phyloP scores from a whole-genome alignment of 2,329 filamentous ascomycete genomes.

The Aspergillus sp. region DNA sequence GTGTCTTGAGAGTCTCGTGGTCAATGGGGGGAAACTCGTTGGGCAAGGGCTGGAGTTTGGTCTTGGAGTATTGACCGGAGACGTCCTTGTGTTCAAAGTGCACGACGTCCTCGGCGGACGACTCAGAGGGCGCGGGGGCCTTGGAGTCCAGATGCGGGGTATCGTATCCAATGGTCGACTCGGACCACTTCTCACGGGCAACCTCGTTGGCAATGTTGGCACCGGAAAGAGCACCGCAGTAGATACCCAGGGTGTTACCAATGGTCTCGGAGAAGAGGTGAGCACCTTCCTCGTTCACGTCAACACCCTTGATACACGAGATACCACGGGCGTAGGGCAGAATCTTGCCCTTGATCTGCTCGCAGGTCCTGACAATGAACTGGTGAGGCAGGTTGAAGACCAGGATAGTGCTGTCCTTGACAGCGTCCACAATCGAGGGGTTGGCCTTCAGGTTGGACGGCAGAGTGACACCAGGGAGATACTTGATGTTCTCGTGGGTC shows the following conservation, averaged over 20 bases:
- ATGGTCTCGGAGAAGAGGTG: conserved; percentile 93
- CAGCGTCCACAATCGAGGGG: conserved; percentile 56
- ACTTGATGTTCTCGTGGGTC: conserved; percentile 94
- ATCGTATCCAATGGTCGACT: conserved; percentile 95
- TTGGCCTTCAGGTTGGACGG: conserved; percentile 59
- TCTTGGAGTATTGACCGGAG: conserved; percentile 59
- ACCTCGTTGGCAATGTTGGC: conserved; percentile 97
- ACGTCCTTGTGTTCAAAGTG: conserved; percentile 61
- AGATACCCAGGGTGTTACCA: conserved; percentile 82
- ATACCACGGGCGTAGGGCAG: conserved; percentile 87
- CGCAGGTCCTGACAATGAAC: conserved; percentile 83
- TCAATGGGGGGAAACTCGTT: conserved; percentile 78
- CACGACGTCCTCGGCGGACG: conserved; percentile 45
- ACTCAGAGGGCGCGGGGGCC: conserved; percentile 55
- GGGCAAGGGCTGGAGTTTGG: conserved; percentile 68
- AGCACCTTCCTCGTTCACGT: conserved; percentile 79
- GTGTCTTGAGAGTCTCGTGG: conserved; percentile 70
- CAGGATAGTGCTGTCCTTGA: conserved; percentile 77
- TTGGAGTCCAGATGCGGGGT: conserved; percentile 82
- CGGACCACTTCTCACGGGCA: conserved; percentile 90
- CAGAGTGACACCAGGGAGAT: conserved; percentile 80
- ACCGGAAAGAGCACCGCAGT: conserved; percentile 90
- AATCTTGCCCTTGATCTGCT: conserved; percentile 78
- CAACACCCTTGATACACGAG: conserved; percentile 96
- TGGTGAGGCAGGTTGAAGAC: conserved; percentile 92